Conservation (phyloP, 2,329 filamentous ascomycete species). For the Aspergillus caelatus region DNA sequence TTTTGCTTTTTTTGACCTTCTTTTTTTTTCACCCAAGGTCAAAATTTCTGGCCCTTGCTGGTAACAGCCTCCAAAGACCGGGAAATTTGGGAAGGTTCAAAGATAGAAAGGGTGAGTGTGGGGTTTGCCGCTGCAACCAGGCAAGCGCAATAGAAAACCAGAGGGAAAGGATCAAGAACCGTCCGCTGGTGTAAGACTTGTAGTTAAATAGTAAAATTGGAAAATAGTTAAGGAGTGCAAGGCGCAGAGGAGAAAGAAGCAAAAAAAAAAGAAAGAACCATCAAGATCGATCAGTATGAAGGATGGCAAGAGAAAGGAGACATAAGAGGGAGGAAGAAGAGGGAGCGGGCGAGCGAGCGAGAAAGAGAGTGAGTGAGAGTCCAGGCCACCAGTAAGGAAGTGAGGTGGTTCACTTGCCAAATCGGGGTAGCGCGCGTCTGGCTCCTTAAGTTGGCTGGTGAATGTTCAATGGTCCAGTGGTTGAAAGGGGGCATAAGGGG, state of each 20-base stretch:
- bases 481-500: constrained; percentile 6
- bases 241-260: not conserved
- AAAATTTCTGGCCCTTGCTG: constrained; percentile 16
- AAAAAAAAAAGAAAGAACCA: constrained; percentile 3
- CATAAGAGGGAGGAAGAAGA: constrained; percentile 1
- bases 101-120: constrained; percentile 20
- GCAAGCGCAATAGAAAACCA: constrained; percentile 26
- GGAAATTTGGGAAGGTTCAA: constrained; percentile 15
- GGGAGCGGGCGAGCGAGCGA: constrained; percentile 4
- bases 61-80: constrained; percentile 5
- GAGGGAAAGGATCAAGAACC: constrained; percentile 5
- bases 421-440: constrained; percentile 12
- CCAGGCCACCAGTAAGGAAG: constrained; percentile 12
- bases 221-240: not conserved
- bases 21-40: not conserved
- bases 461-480: constrained; percentile 7
- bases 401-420: constrained; percentile 3
- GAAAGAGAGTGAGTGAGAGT: constrained; percentile 4
- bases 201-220: not conserved
- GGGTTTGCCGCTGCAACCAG: constrained; percentile 36
- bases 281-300: not conserved
- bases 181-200: not conserved
- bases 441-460: constrained; percentile 1
- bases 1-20: not conserved
- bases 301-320: constrained; percentile 6